Evolutionary conservation across 1,284 basidiomycete genomes (phyloP).

Genomic region (Cutaneotrichosporon sp.): DNA sequence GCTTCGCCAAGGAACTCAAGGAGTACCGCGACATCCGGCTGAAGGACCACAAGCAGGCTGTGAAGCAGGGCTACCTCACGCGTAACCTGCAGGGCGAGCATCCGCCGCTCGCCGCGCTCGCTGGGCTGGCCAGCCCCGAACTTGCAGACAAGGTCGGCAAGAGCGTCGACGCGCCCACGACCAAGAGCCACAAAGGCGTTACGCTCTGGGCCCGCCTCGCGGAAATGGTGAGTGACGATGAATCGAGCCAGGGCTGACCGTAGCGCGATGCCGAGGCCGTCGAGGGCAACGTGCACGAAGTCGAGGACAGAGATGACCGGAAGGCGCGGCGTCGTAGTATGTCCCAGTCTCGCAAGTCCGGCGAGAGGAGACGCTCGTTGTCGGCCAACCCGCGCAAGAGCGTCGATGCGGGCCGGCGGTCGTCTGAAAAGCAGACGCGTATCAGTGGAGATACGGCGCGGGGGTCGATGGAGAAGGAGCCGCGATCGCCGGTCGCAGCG

Average conservation of each 20-base stretch:
- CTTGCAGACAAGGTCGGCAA: conserved; percentile 36
- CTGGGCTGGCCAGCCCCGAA: conserved; percentile 31
- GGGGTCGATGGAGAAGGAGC: neutral
- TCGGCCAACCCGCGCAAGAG: neutral
- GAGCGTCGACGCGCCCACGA: conserved; percentile 40
- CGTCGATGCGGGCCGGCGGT: neutral
- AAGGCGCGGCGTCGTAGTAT: neutral
- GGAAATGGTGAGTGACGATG: neutral
- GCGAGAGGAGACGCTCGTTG: neutral
- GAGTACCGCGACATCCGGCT: conserved; percentile 33
- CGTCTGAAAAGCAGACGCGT: neutral
- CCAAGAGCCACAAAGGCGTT: conserved; percentile 31
- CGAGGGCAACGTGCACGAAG: neutral
- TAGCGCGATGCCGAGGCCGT: neutral
- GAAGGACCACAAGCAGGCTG: conserved; percentile 31
- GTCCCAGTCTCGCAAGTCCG: neutral
- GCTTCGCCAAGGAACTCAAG: conserved; percentile 30
- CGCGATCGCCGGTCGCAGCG: neutral
- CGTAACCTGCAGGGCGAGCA: conserved; percentile 32
- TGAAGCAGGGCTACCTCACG: conserved; percentile 42
- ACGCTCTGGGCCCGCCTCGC: conserved; percentile 40
- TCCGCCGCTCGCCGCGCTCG: conserved; percentile 40
- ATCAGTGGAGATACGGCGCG: neutral
- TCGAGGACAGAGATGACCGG: neutral
- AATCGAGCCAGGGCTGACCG: neutral